Conservation (phyloP, 805 yeast species). For the Candida succiphila region DNA sequence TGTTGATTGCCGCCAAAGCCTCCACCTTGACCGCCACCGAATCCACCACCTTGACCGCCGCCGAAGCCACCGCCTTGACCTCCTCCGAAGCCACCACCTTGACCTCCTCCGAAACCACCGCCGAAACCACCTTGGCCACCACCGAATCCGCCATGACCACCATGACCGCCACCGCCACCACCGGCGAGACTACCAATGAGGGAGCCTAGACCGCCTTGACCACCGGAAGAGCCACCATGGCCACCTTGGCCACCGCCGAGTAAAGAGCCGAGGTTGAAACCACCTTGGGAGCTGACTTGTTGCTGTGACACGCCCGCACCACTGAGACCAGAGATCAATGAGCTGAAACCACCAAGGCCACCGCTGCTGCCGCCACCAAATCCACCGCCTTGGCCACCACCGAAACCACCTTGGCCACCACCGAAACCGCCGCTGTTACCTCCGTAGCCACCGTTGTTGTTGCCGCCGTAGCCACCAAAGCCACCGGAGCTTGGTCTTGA, state of each 20-base stretch:
- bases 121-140: constrained; percentile 2
- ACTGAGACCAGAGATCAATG: constrained; percentile 15
- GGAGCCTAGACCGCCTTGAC: constrained; percentile 7
- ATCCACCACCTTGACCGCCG: constrained; percentile 1
- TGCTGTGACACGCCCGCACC: constrained; percentile 15
- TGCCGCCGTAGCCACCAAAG: too few species aligned
- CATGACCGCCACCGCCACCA: constrained; percentile 6
- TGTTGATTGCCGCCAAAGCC: constrained; percentile 4
- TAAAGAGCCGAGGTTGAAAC: constrained; percentile 17
- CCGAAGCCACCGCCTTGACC: constrained; percentile 3
- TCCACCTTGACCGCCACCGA: constrained; percentile 3
- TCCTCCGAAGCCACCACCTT: constrained; percentile 6
- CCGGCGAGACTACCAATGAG: constrained; percentile 9
- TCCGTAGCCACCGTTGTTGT: constrained; percentile 5
- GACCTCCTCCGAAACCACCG: constrained; percentile 8
- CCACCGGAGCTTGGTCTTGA: too few species aligned
- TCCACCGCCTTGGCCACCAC: too few species aligned
- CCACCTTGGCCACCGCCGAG: constrained; percentile 8
- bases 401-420: constrained; percentile 5
- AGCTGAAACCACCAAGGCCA: constrained; percentile 13
- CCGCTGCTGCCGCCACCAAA: too few species aligned
- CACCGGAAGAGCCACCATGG: constrained; percentile 6
- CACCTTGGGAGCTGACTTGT: constrained; percentile 14
- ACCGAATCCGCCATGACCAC: constrained; percentile 1
- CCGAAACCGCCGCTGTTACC: constrained; percentile 2